Conservation (phyloP, 225 moss, liverwort and hornwort species). For the Climacium dendroides region DNA sequence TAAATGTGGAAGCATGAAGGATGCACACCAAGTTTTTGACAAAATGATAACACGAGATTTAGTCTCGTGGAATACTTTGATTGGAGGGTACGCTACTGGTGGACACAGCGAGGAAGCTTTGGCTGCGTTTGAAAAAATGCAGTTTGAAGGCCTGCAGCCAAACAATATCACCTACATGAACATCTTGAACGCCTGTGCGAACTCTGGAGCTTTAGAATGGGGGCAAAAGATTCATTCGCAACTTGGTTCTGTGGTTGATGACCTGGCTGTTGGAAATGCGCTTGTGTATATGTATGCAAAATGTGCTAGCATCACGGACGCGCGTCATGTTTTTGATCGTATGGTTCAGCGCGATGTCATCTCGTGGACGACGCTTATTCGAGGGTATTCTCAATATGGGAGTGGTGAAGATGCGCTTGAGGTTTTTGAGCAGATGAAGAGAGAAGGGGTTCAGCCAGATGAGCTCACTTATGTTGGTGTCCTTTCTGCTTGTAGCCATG, state of each 20-base stretch:
- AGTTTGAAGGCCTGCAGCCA: not conserved
- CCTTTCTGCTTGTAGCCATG: constrained; percentile 17
- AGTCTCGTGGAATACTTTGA: constrained; percentile 23
- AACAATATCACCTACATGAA: constrained; percentile 17
- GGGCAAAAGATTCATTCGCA: constrained; percentile 3
- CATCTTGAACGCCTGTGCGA: constrained; percentile 12
- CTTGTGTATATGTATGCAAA: constrained; percentile 18
- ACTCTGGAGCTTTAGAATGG: constrained; percentile 4
- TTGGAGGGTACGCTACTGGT: constrained; percentile 19
- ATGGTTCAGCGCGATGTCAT: constrained; percentile 16
- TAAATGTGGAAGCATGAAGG: not conserved
- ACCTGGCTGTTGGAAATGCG: constrained; percentile 5
- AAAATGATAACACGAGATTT: constrained; percentile 4
- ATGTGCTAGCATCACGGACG: constrained; percentile 10
- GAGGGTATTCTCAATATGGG: constrained; percentile 16
- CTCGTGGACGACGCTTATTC: constrained; percentile 15
- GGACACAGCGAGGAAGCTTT: constrained; percentile 3
- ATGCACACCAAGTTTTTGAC: constrained; percentile 10
- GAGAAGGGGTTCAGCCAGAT: constrained; percentile 6
- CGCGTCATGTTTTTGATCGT: constrained; percentile 3
- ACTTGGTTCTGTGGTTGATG: not conserved
- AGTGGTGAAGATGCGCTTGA: not conserved
- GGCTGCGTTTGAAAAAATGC: not conserved
- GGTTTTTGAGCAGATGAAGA: constrained; percentile 14
- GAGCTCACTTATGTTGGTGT: constrained; percentile 15